Base-by-base conservation (phyloP, 768 basidiomycete genomes). In the Hemileccinum rubropunctum region DNA sequence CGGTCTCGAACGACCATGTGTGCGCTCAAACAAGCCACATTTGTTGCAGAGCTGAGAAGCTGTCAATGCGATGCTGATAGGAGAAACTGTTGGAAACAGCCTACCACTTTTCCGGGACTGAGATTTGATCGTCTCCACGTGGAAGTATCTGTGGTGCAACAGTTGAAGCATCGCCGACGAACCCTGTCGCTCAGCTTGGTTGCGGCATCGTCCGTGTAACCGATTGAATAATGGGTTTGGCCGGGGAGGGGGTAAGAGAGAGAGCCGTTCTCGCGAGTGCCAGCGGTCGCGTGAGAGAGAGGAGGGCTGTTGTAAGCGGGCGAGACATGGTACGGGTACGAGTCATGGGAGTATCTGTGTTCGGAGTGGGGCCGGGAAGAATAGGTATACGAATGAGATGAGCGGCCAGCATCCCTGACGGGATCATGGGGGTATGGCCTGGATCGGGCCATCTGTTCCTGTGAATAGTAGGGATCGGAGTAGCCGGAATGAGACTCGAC, bases 121-220 rank as follows among this genome's bases (percentile, higher is more conserved):
- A 91, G 77, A 60, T 86, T 88, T 14, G 81, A 83, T 52, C 88
- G 70, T 32, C 88, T 70, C 88, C 88, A 91, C 21, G 88, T 90
- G 43, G 83, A 84, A 28, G 89, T 90, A 55, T 91, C 88, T 13
- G 88, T 89, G 21, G 88, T 90, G 64, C 84, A 84, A 67, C 88
- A 91, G 64, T 91, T 91, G 77, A 86, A 90, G 67, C 88, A 91
- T 41, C 87, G 73, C 33, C 88, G 70, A 23, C 88, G 77, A 42
- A 91, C 84, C 35, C 86, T 77, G 62, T 89, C 86, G 61, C 81
- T 84, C 48, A 90, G 74, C 69, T 91, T 91, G 1, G 87, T 89
- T 1, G 86, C 79, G 0, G 88, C 88, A 57, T 91, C 88, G 65
- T 88, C 86, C 1, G 88, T 90, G 68, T 84, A 72, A 27, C 75